phyloP scores from a whole-genome alignment of 2,329 filamentous ascomycete species.

The Colletotrichum salicis region DNA sequence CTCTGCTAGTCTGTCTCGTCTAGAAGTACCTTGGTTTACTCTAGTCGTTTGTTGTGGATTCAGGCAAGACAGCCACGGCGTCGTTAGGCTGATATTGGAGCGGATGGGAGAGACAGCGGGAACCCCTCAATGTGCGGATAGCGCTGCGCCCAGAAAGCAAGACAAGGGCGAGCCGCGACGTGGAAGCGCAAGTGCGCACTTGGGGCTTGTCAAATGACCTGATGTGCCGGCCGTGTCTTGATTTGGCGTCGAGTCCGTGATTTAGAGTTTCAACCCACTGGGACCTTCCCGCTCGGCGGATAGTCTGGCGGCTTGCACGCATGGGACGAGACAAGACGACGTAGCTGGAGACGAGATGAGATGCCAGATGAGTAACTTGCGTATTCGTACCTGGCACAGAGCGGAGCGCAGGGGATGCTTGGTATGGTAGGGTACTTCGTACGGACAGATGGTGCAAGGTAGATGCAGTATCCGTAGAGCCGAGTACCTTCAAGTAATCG shows the following conservation, averaged over 20 bases:
- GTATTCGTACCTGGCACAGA: neutral
- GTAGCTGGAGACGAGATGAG: neutral
- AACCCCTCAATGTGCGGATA: neutral
- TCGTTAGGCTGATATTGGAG: neutral
- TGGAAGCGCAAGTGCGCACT: neutral
- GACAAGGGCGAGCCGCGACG: constrained; percentile 13
- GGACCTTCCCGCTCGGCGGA: constrained; percentile 28
- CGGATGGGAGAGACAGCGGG: neutral
- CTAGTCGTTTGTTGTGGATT: neutral
- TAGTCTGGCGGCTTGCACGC: constrained; percentile 13
- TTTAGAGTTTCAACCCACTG: constrained; percentile 34
- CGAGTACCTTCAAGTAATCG: neutral
- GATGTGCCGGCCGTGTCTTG: constrained; percentile 23
- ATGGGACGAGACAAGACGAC: neutral
- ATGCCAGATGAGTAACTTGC: neutral
- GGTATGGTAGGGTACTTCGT: neutral
- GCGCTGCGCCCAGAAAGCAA: constrained; percentile 2
- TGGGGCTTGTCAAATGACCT: constrained; percentile 31
- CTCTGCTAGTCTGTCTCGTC: neutral
- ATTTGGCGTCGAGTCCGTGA: constrained; percentile 19
- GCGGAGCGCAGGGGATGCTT: neutral
- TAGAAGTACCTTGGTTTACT: neutral
- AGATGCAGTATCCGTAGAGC: neutral
- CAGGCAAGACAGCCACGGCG: neutral
- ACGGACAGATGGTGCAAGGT: neutral